Conservation (phyloP, 2,329 filamentous ascomycete species). For the Xylariaceae sp. region DNA sequence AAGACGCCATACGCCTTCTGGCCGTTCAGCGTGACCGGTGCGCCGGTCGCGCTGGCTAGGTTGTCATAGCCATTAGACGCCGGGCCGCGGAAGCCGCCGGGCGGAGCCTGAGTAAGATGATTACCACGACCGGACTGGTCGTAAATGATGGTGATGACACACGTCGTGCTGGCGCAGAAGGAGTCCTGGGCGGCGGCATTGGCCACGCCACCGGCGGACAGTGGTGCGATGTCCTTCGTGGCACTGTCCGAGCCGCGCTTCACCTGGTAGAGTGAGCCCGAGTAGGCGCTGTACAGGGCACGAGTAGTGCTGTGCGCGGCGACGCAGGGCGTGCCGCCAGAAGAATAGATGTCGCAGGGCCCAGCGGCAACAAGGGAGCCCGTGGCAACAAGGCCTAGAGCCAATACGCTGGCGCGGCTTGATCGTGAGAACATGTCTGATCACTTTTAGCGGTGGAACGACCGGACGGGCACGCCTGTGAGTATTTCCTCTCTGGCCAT, state of each 20-base stretch:
- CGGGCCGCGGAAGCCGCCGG: slow-evolving; percentile 62
- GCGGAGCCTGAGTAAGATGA: slow-evolving; percentile 66
- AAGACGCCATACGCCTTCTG: slow-evolving; percentile 69
- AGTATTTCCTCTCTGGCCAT: background rate
- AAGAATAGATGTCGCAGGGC: slow-evolving; percentile 67
- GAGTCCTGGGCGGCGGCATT: slow-evolving; percentile 65
- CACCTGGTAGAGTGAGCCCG: slow-evolving; percentile 64
- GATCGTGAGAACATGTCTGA: slow-evolving; percentile 19
- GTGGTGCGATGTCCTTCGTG: slow-evolving; percentile 55
- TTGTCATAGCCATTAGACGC: slow-evolving; percentile 64
- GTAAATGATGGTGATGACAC: slow-evolving; percentile 68
- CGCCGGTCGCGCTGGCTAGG: slow-evolving; percentile 62
- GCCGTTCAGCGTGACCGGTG: slow-evolving; percentile 65
- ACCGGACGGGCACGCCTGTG: background rate
- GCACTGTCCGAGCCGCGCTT: slow-evolving; percentile 58
- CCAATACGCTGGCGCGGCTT: slow-evolving; percentile 7
- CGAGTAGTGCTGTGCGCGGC: slow-evolving; percentile 71
- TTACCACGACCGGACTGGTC: slow-evolving; percentile 69
- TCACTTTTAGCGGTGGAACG: slow-evolving; percentile 1
- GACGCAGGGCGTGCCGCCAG: slow-evolving; percentile 65
- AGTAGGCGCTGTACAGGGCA: slow-evolving; percentile 61
- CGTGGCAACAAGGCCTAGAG: slow-evolving; percentile 22
- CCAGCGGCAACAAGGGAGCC: slow-evolving; percentile 47
- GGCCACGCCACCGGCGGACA: slow-evolving; percentile 65
- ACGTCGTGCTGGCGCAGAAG: slow-evolving; percentile 66